Evolutionary conservation across 768 basidiomycete genomes (phyloP).

Genomic region (Lentinula lateritia): DNA sequence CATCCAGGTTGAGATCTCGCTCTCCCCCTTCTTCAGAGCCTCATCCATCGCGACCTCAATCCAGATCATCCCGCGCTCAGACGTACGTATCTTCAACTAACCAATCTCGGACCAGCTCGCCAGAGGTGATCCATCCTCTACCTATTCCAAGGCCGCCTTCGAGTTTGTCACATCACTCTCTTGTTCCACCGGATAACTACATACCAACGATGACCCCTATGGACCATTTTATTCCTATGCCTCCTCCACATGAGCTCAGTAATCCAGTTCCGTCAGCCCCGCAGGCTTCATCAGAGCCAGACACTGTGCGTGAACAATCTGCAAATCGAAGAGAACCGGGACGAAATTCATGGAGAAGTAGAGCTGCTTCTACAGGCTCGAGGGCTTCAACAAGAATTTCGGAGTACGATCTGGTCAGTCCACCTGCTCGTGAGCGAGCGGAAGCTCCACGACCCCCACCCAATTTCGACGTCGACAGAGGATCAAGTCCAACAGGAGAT

Average conservation of each 20-base stretch:
- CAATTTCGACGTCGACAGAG: not conserved
- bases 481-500: not conserved
- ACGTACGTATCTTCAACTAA: not conserved
- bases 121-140: not conserved
- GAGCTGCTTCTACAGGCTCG: not conserved
- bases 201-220: slow-evolving; percentile 2
- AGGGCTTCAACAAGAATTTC: slow-evolving; percentile 6
- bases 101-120: not conserved
- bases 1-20: not conserved
- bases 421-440: not conserved
- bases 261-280: not conserved
- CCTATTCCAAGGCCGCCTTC: not conserved
- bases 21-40: not conserved
- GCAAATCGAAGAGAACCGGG: not conserved
- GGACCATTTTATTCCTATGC: not conserved
- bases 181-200: slow-evolving; percentile 6
- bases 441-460: not conserved
- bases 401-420: slow-evolving; percentile 7
- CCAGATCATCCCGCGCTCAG: not conserved
- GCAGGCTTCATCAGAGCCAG: not conserved
- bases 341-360: not conserved
- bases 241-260: slow-evolving; percentile 1
- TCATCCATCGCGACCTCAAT: not conserved
- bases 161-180: not conserved
- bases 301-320: not conserved